phyloP scores from a whole-genome alignment of 1,284 basidiomycete species.

The Ustilago lituana region DNA sequence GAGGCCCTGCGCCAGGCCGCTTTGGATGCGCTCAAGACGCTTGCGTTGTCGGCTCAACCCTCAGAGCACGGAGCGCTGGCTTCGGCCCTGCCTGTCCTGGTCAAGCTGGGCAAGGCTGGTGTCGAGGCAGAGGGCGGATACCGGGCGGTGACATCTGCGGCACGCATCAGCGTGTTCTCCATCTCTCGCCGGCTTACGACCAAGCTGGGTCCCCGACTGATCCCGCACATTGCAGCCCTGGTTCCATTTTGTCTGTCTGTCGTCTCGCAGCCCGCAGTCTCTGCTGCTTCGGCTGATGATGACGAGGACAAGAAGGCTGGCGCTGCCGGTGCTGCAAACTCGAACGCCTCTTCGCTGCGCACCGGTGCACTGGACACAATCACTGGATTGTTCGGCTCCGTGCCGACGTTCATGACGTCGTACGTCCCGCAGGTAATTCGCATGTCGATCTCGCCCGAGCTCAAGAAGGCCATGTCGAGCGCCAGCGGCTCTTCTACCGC shows the following conservation, averaged over 20 bases:
- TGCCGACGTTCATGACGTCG: conserved; percentile 62
- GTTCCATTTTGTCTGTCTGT: conserved; percentile 46
- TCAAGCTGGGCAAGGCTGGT: conserved; percentile 41
- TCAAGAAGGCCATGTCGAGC: conserved; percentile 40
- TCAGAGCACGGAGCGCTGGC: conserved; percentile 43
- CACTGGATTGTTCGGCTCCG: conserved; percentile 49
- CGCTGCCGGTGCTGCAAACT: conserved; percentile 15
- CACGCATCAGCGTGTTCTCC: conserved; percentile 48
- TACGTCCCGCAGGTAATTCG: conserved; percentile 42
- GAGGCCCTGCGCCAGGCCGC: conserved; percentile 41
- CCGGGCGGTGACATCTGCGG: conserved; percentile 17
- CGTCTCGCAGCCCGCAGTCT: conserved; percentile 10
- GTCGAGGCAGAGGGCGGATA: conserved; percentile 19
- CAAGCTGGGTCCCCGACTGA: conserved; percentile 59
- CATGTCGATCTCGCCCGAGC: conserved; percentile 39
- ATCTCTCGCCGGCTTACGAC: conserved; percentile 47
- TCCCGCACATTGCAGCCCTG: conserved; percentile 57
- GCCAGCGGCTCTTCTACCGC: conserved; percentile 37
- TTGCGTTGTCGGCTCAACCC: conserved; percentile 25
- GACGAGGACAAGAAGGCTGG: conserved; percentile 6
- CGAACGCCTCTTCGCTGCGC: conserved; percentile 34
- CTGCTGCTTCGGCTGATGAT: not conserved
- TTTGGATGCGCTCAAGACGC: conserved; percentile 48
- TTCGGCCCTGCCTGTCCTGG: conserved; percentile 40
- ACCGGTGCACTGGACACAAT: conserved; percentile 56